Conservation (phyloP, 306 rosid species). For the Trifolium subterraneum region DNA sequence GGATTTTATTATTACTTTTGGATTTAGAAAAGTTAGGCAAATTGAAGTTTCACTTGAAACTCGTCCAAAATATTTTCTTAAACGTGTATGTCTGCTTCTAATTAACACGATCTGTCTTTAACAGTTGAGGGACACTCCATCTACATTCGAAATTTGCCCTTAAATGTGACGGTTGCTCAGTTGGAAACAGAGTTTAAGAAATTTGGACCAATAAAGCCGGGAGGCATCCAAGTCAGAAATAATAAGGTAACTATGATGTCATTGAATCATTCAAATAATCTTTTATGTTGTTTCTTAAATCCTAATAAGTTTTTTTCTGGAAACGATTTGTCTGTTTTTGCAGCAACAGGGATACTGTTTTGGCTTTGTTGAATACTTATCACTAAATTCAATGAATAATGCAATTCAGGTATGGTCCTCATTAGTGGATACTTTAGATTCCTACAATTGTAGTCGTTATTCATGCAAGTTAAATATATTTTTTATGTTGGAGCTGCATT, state of each 20-base stretch:
- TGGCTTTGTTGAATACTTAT: constrained; percentile 79
- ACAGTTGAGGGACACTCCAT: constrained; percentile 74
- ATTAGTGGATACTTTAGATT: constrained; percentile 26
- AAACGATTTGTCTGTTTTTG: constrained; percentile 34
- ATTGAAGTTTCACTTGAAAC: constrained; percentile 12
- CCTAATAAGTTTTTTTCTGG: constrained; percentile 34
- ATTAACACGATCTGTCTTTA: constrained; percentile 37
- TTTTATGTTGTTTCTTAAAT: constrained; percentile 1
- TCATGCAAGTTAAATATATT: constrained; percentile 16
- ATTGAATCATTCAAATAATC: constrained; percentile 23
- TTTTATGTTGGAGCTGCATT: constrained; percentile 28
- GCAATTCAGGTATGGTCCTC: constrained; percentile 65
- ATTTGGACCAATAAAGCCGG: constrained; percentile 77
- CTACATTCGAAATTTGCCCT: constrained; percentile 71
- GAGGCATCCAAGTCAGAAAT: constrained; percentile 77
- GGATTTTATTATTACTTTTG: not conserved
- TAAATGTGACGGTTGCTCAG: constrained; percentile 55
- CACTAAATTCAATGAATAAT: constrained; percentile 60
- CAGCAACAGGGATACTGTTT: constrained; percentile 84
- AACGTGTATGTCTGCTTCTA: constrained; percentile 22
- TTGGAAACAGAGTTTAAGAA: constrained; percentile 68
- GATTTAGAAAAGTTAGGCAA: not conserved
- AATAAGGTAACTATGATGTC: constrained; percentile 56
- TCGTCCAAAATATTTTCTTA: constrained; percentile 5
- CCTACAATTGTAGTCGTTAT: constrained; percentile 23